A percentile compares a stretch with the other conserved stretches of the same genome.
phyloP scores from a whole-genome alignment of 768 basidiomycete species.

The Tylopilus cervinicoccineus region DNA sequence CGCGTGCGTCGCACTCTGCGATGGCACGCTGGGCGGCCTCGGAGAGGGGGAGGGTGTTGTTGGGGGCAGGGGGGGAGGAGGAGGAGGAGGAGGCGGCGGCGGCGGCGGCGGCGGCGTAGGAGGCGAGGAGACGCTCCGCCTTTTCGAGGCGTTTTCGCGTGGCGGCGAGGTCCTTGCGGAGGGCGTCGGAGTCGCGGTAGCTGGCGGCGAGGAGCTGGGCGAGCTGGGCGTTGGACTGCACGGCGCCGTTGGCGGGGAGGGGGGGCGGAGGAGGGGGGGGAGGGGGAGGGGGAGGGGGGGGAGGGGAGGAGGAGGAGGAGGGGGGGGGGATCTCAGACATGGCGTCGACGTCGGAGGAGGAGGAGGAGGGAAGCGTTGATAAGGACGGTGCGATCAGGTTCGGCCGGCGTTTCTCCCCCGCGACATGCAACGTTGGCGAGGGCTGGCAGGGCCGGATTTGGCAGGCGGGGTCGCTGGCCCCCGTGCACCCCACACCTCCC shows the following conservation, averaged over 20 bases:
- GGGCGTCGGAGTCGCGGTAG: conserved; percentile 48
- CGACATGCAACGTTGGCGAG: conserved; percentile 31
- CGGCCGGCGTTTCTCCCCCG: conserved; percentile 26
- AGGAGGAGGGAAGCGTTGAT: conserved; percentile 9
- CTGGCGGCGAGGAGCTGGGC: conserved; percentile 53
- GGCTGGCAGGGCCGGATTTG: conserved; percentile 15
- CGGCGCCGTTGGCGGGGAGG: conserved; percentile 16
- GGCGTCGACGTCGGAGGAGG: no score
- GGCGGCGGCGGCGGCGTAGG: conserved; percentile 21
- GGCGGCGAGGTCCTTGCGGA: conserved; percentile 45
- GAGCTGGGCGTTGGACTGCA: conserved; percentile 47
- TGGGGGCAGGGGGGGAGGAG: conserved; percentile 16
- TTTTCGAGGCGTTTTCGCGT: conserved; percentile 47
- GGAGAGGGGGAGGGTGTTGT: conserved; percentile 19
- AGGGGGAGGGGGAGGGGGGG: conserved; percentile 14
- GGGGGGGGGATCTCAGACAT: background rate
- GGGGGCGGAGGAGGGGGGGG: conserved; percentile 4
- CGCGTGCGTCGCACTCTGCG: conserved; percentile 46
- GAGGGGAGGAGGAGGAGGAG: conserved; percentile 9
- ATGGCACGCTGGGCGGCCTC: conserved; percentile 36
- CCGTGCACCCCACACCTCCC: conserved; percentile 19
- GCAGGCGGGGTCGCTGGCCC: conserved; percentile 11
- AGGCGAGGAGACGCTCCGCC: conserved; percentile 43
- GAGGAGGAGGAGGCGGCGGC: conserved; percentile 22
- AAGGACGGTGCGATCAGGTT: conserved; percentile 13